A percentile compares a stretch with the other conserved stretches of the same genome.
Evolutionary conservation across 2,329 filamentous ascomycete species (phyloP).

Genomic region (Nemania bipapillata): DNA sequence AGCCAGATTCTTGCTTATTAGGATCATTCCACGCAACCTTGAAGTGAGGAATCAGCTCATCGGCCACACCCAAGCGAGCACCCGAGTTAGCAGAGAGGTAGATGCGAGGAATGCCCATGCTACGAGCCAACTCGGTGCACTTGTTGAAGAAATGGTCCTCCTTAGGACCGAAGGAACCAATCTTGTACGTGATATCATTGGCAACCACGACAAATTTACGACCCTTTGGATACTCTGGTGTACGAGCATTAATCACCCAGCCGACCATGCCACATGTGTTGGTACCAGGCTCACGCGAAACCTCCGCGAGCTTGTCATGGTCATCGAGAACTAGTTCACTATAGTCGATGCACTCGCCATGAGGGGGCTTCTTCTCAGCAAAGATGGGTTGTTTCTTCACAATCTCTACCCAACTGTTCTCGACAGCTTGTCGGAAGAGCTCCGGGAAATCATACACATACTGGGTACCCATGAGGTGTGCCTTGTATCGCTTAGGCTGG

Average conservation of each 20-base stretch:
- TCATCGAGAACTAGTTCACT: slow-evolving; percentile 96
- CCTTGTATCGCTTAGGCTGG: slow-evolving; percentile 99
- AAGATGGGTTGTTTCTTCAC: slow-evolving; percentile 78
- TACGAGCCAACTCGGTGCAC: slow-evolving; percentile 94
- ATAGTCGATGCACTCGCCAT: slow-evolving; percentile 92
- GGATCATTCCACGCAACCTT: slow-evolving; percentile 95
- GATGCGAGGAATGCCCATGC: slow-evolving; percentile 93
- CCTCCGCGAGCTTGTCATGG: slow-evolving; percentile 88
- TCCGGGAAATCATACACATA: slow-evolving; percentile 99
- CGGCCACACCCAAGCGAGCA: slow-evolving; percentile 94
- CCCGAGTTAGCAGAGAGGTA: slow-evolving; percentile 99
- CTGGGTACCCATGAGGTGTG: slow-evolving; percentile 98
- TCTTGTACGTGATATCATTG: slow-evolving; percentile 99
- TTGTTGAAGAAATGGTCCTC: slow-evolving; percentile 99
- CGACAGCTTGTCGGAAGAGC: slow-evolving; percentile 96
- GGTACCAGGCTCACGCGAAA: slow-evolving; percentile 92
- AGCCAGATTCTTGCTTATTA: slow-evolving; percentile 82
- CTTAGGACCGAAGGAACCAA: slow-evolving; percentile 94
- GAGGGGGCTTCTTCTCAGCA: slow-evolving; percentile 81
- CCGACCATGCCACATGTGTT: slow-evolving; percentile 99
- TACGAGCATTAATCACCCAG: slow-evolving; percentile 94
- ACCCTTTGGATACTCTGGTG: slow-evolving; percentile 92
- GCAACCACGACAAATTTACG: slow-evolving; percentile 94
- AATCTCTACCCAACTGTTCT: slow-evolving; percentile 89
- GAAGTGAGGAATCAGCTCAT: slow-evolving; percentile 97